Conservation (phyloP, 108 stramenopile species). For the Asterionellopsis glacialis region DNA sequence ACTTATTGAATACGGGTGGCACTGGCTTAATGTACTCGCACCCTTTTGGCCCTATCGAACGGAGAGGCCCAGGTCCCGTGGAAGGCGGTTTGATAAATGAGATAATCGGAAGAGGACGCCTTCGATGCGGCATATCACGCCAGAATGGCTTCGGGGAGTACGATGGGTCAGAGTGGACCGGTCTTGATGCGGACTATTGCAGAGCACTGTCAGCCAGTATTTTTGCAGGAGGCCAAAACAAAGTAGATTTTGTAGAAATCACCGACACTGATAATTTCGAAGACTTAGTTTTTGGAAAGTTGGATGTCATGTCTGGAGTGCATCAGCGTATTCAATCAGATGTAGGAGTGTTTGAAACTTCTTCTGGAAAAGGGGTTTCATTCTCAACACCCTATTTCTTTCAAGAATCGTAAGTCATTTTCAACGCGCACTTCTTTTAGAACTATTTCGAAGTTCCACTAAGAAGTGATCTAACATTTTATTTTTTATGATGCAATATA, state of each 20-base stretch:
- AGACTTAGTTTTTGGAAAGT: constrained; percentile 21
- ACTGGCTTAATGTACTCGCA: constrained; percentile 34
- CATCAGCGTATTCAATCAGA: no score
- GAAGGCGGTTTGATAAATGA: constrained; percentile 12
- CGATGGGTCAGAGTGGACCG: background rate
- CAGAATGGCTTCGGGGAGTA: background rate
- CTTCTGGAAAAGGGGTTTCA: no score
- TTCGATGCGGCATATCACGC: constrained; percentile 44
- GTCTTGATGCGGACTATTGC: constrained; percentile 21
- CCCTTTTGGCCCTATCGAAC: constrained; percentile 31
- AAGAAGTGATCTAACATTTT: no score
- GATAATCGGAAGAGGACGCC: constrained; percentile 21
- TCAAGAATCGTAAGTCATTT: no score
- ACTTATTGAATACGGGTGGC: constrained; percentile 40
- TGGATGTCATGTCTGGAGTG: constrained; percentile 40
- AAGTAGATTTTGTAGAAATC: constrained; percentile 27
- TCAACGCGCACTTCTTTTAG: no score
- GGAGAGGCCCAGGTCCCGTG: background rate
- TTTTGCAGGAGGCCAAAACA: constrained; percentile 25
- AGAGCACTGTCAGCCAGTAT: constrained; percentile 42
- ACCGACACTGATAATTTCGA: constrained; percentile 18
- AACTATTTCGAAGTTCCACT: no score
- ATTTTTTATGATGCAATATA: no score
- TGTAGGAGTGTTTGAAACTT: no score
- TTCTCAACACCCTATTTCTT: no score